These are phyloP conservation scores for Cladophialophora psammophila DNA, from an alignment of 2,329 filamentous ascomycete species.

Conservation along the genomic window DNA sequence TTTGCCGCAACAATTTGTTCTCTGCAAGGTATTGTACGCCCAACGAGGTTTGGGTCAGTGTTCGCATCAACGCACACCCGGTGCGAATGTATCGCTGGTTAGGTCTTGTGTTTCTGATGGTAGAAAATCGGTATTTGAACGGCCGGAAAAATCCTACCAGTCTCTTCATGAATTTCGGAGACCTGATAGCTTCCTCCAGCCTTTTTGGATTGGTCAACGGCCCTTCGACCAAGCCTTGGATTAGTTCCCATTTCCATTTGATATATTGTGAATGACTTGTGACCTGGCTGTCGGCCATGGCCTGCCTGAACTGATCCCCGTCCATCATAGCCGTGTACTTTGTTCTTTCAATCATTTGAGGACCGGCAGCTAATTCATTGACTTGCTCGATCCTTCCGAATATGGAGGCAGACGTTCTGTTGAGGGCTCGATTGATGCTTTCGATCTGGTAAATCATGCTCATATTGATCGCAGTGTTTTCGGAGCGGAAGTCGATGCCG, in stretches of 20 bases:
- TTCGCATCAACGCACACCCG: slow-evolving; percentile 86
- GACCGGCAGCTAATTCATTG: slow-evolving; percentile 41
- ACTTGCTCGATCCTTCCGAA: slow-evolving; percentile 51
- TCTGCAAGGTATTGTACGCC: slow-evolving; percentile 85
- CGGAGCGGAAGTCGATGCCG: slow-evolving; percentile 73
- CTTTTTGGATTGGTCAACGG: slow-evolving; percentile 89
- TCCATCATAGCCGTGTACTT: slow-evolving; percentile 69
- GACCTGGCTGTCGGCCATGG: slow-evolving; percentile 77
- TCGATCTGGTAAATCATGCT: slow-evolving; percentile 97
- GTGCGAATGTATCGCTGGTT: slow-evolving; percentile 93
- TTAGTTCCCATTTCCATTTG: slow-evolving; percentile 98
- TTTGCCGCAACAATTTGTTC: slow-evolving; percentile 90
- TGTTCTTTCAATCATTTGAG: slow-evolving; percentile 57
- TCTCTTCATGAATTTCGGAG: slow-evolving; percentile 94
- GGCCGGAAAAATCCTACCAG: slow-evolving; percentile 94
- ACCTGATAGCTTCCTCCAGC: slow-evolving; percentile 91
- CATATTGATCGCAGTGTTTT: slow-evolving; percentile 80
- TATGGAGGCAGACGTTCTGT: slow-evolving; percentile 62
- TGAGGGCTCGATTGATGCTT: slow-evolving; percentile 91
- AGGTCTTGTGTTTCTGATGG: slow-evolving; percentile 85
- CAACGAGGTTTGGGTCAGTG: slow-evolving; percentile 82
- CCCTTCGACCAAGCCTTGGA: slow-evolving; percentile 89
- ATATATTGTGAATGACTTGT: slow-evolving; percentile 86
- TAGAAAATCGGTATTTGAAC: slow-evolving; percentile 95
- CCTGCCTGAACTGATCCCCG: slow-evolving; percentile 67